A percentile compares a stretch with the other conserved stretches of the same genome.
These are phyloP conservation scores for Penicillium sclerotiorum DNA, from an alignment of 2,329 filamentous ascomycete genomes.

Conservation along the genomic window DNA sequence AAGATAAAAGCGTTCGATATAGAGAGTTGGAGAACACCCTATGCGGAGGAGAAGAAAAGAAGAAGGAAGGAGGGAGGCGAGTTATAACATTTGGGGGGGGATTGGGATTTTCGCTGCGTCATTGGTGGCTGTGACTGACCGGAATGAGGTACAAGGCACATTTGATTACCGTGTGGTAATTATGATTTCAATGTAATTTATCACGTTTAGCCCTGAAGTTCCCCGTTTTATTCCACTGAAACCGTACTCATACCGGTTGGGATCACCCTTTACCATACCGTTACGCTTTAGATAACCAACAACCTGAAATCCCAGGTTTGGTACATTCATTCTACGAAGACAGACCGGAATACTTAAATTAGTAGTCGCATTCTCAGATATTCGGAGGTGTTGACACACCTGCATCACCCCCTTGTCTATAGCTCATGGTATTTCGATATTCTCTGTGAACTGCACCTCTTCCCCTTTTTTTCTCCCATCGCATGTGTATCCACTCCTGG, in stretches of 20 bases:
- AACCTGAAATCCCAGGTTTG: neutral
- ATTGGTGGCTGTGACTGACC: slow-evolving; percentile 18
- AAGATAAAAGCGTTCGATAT: slow-evolving; percentile 41
- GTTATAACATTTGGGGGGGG: slow-evolving; percentile 22
- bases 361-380: slow-evolving; percentile 2
- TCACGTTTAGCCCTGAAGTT: neutral
- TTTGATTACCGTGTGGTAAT: neutral
- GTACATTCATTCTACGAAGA: neutral
- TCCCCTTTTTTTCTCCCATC: neutral
- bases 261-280: neutral
- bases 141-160: slow-evolving; percentile 17
- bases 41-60: slow-evolving; percentile 18
- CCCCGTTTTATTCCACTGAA: neutral
- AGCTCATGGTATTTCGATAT: neutral
- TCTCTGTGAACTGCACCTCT: neutral
- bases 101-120: slow-evolving; percentile 27
- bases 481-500: slow-evolving; percentile 3
- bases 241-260: slow-evolving; percentile 1
- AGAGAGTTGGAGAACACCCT: slow-evolving; percentile 33
- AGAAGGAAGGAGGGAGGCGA: slow-evolving; percentile 18
- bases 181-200: no score
- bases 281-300: neutral
- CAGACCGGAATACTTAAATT: neutral
- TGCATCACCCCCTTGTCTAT: slow-evolving; percentile 1
- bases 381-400: neutral